Base-by-base conservation (phyloP, 129 eudicot genomes). In the Rutidosis leptorrhynchoides region DNA sequence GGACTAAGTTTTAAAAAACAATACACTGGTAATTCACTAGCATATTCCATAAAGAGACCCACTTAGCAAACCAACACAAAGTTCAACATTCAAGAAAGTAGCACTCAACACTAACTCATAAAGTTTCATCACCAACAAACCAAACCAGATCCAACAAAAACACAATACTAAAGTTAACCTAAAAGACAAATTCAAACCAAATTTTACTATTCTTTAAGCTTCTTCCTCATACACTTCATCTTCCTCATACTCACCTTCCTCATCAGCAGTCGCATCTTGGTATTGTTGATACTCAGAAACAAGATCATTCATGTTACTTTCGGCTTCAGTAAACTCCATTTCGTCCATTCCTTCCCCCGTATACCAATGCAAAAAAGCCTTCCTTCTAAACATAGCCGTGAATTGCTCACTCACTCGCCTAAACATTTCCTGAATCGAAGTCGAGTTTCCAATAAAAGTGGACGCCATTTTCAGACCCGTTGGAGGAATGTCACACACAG, bases 321-420 rank as follows among this genome's bases (percentile, higher is more conserved):
- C 86, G 0, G 90, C 90, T 64, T 84, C 86, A 0, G 86, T 84
- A 43, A 84, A 84, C 53, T 81, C 89, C 95, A 85, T 85, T 69
- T 85, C 92, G 14, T 85, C 92, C 92, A 85, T 85, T 8, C 91
- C 91, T 54, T 85, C 91, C 5, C 88, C 88, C 0, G 92, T 85
- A 78, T 85, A 85, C 92, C 92, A 85, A 62, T 86, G 94, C 89
- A 86, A 76, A 79, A 86, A 86, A 56, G 94, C 94, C 82, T 86
- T 86, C 67, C 94, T 75, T 14, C 94, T 70, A 73, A 86, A 86
- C 94, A 86, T 86, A 15, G 85, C 90, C 3, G 89, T 86, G 65
- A 87, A 87, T 71, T 87, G 95, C 80, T 83, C 90, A 4, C 83
- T 73, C 37, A 85, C 93, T 29, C 93, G 58, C 64, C 91, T 71